Evolutionary conservation across 306 rosid species (phyloP), one percentile per base, ranked within the genome.

Genomic region (Begonia masoniana): DNA sequence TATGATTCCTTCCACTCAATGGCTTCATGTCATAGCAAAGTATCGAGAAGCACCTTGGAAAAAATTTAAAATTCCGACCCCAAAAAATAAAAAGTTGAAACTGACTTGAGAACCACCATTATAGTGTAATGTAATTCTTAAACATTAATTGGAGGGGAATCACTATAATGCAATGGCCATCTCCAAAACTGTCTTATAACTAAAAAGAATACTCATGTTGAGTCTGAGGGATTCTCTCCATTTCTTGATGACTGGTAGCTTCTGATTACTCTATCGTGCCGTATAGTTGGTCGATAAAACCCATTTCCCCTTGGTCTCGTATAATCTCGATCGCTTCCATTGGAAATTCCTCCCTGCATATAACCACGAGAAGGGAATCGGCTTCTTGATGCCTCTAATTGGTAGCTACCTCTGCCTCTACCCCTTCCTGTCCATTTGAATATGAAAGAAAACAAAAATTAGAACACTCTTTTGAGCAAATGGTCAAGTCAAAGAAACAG

Each of bases 331-430:
- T 84, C 97, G 10, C 75, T 69, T 13, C 84, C 79, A 41, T 78
- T 88, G 24, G 62, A 74, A 52, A 82, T 62, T 23, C 60, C 77
- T 72, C 75, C 85, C 67, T 82, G 78, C 57, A 73, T 76, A 72
- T 58, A 76, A 67, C 50, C 58, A 66, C 78, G 82, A 46, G 87
- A 63, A 60, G 43, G 64, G 67, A 68, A 82, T 65, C 89, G 95
- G 41, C 80, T 82, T 59, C 83, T 74, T 47, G 83, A 67, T 15
- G 76, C 78, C 26, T 89, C 95, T 62, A 73, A 43, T 52, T 85
- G 95, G 66, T 82, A 83, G 73, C 66, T 54, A 13, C 84, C 79
- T 66, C 94, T 78, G 71, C 94, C 95, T 76, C 94, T 85, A 59
- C 97, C 97, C 75, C 95, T 81, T 71, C 94, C 97, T 89, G 73